Base-by-base conservation (phyloP, 352 stramenopile species). In the Lagenidium giganteum region DNA sequence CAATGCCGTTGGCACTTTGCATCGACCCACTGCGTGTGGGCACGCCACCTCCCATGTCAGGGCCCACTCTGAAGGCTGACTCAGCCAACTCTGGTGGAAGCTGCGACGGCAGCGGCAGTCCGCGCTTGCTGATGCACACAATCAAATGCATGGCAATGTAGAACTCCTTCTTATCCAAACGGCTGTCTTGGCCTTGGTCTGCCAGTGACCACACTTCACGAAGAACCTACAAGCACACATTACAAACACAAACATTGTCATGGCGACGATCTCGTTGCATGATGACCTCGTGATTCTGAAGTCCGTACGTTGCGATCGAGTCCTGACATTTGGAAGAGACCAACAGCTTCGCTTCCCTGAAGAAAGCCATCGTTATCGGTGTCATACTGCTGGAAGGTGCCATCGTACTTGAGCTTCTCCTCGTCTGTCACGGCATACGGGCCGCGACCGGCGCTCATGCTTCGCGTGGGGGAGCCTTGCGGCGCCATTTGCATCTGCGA, bases 111-210 rank as follows among this genome's bases (percentile, higher is more conserved):
- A 96, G 61, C 1, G 80, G 61, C 8, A 96, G 54, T 7, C 70
- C 72, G n/a, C 87, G 80, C 51, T 96, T 96, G 59, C 77, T 96
- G 40, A 97, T 58, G 49, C 94, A 98, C 16, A 98, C 92, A 60
- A 98, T 98, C 46, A 98, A 58, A 54, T 98, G 94, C 94, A 98
- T 98, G 1, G 92, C 92, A 16, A 97, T 76, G 57, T 93, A 96
- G 59, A 98, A 98, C 54, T 98, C 94, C 20, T 93, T 66, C 20
- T 75, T 50, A 47, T 95, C 90, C 24, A 98, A 78, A 35, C 87
- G 85, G 53, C 93, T 97, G 60, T 98, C 85, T 11, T 95, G 87
- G 16, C 71, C 76, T 13, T 67, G 66, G 66, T 98, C 94, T 0
- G 84, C 83, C 65, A 98, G 81, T 7, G 81, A 76, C 94, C 94